Base-by-base conservation (phyloP, 2,329 filamentous ascomycete species). In the Aspergillus sp. region DNA sequence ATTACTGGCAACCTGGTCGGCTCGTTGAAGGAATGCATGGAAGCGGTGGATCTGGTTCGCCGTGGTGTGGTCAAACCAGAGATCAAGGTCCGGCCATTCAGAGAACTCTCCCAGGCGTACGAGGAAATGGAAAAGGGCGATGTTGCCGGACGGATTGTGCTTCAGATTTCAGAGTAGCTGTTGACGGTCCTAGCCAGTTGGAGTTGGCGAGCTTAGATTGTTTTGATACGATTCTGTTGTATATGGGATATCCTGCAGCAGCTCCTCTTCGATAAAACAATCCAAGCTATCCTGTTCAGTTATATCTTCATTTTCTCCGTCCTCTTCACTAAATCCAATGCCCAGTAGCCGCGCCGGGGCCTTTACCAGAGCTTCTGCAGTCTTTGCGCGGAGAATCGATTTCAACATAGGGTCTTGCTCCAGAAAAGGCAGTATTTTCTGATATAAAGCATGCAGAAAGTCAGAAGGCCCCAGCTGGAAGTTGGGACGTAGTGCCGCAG, bases 1-100 rank as follows among this genome's bases (percentile, higher is more conserved):
- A 67, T 73, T 37, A 64, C 62, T 3, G 69, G 70, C 1, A 74
- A 72, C 39, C 53, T 74, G 32, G 65, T 73, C 5, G 70, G 70
- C 1, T 71, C 65, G 5, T 48, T 73, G 48, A 69, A 68, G 46
- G 72, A 74, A 47, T 72, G 69, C 35, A 59, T 72, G 53, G 71
- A 73, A 45, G 71, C 70, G 0, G 69, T 73, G 13, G 68, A 72
- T 30, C 48, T 71, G 44, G 69, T 73, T 1, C 54, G 65, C 32
- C 58, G 56, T 3, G 70, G 70, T 0, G 49, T 69, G 26, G 67
- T 74, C 6, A 72, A 65, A 39, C 69, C 70, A 27, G 64, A 63
- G 35, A 59, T 72, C 27, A 57, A 63, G 37, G 58, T 74, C 10
- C 59, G 69, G n/a, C 54, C 60, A 4, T 73, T 74, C 44, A 61